A percentile compares a stretch with the other conserved stretches of the same genome.
phyloP scores from a whole-genome alignment of 257 asterid genomes.

The Fraxinus quadrangulata region DNA sequence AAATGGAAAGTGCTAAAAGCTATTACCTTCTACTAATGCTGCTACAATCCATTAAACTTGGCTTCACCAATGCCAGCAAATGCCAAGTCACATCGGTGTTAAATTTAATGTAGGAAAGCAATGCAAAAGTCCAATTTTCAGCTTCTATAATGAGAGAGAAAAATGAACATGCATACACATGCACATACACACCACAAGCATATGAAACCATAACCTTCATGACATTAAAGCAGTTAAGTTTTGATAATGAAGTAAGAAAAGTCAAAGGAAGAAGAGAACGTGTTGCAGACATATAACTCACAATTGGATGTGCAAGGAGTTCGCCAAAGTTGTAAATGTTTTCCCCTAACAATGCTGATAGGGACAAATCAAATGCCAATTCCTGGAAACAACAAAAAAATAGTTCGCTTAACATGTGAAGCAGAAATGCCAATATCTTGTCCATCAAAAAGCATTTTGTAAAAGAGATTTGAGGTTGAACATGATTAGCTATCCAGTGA shows the following conservation, averaged over 20 bases:
- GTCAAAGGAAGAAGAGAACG: constrained; percentile 3
- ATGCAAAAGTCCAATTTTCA: not conserved
- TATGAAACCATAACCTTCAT: too few species aligned
- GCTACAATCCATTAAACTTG: not conserved
- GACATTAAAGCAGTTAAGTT: too few species aligned
- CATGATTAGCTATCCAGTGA: not conserved
- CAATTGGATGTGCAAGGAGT: constrained; percentile 95
- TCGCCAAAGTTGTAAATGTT: constrained; percentile 95
- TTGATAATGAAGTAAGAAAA: too few species aligned
- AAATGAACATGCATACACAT: not conserved
- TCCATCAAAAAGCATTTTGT: not conserved
- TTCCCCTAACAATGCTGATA: constrained; percentile 89
- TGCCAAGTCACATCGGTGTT: not conserved
- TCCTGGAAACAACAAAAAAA: constrained; percentile 47
- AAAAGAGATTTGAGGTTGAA: not conserved
- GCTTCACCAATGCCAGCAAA: not conserved
- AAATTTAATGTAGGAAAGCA: not conserved
- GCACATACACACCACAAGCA: not conserved
- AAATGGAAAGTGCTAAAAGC: not conserved
- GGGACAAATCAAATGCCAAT: constrained; percentile 89
- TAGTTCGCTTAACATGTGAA: constrained; percentile 14
- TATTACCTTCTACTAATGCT: not conserved
- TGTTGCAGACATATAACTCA: constrained; percentile 40
- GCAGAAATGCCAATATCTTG: not conserved
- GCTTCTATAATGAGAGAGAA: not conserved